Conservation (phyloP, 2,329 filamentous ascomycete species). For the Didymellaceae sp. region DNA sequence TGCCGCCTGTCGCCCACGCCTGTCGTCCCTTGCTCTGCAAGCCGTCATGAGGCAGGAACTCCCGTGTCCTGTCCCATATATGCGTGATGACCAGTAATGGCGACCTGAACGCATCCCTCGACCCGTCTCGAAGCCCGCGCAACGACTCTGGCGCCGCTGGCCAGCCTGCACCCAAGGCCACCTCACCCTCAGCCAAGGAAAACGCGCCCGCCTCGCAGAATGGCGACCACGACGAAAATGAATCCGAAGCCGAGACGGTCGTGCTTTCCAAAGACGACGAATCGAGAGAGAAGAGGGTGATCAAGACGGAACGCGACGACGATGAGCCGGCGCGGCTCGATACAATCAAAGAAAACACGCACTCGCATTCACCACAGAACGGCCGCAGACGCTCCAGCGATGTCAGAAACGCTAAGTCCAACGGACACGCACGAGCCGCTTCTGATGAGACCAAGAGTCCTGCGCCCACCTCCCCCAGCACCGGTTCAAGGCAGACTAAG, state of each 20-base stretch:
- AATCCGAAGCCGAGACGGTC: constrained; percentile 59
- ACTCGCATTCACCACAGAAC: constrained; percentile 35
- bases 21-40: constrained; percentile 37
- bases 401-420: constrained; percentile 30
- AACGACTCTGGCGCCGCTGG: constrained; percentile 1
- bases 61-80: constrained; percentile 45
- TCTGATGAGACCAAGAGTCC: constrained; percentile 43
- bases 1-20: constrained; percentile 18
- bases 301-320: constrained; percentile 49
- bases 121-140: constrained; percentile 24
- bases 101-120: constrained; percentile 40
- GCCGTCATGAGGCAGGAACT: constrained; percentile 50
- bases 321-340: constrained; percentile 31
- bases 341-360: constrained; percentile 39
- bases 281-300: constrained; percentile 47
- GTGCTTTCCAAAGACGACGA: constrained; percentile 53
- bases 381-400: constrained; percentile 36
- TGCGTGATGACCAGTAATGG: constrained; percentile 52
- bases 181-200: constrained; percentile 29
- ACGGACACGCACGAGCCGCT: constrained; percentile 37
- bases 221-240: constrained; percentile 48
- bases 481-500: constrained; percentile 43
- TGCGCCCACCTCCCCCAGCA: constrained; percentile 45
- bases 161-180: constrained; percentile 20
- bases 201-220: constrained; percentile 28